These are phyloP conservation scores for Solanum aculeatissimum DNA, from an alignment of 305 asterid genomes.

Conservation along the genomic window DNA sequence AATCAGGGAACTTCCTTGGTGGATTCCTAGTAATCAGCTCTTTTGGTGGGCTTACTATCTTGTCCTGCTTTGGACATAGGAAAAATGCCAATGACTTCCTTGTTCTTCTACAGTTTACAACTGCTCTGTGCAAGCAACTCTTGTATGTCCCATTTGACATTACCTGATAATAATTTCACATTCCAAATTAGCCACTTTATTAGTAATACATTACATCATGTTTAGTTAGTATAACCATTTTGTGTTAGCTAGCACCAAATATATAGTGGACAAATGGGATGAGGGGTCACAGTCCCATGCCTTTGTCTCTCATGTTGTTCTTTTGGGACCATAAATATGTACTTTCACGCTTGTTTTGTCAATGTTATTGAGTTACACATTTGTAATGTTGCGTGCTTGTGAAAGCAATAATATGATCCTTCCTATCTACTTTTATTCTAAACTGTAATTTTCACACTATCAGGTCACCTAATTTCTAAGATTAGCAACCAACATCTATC, in stretches of 20 bases:
- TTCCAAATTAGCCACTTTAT: neutral
- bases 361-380: neutral
- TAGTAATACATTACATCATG: too few relatives aligned
- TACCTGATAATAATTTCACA: conserved; percentile 27
- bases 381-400: neutral
- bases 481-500: neutral
- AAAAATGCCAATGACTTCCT: conserved; percentile 74
- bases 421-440: neutral
- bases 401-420: neutral
- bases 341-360: neutral
- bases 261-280: too few relatives aligned
- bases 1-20: conserved; percentile 59
- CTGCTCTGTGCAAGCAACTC: conserved; percentile 74
- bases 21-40: conserved; percentile 19
- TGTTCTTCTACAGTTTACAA: conserved; percentile 41
- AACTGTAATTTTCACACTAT: neutral
- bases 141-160: conserved; percentile 73
- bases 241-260: neutral
- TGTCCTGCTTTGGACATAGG: conserved; percentile 52
- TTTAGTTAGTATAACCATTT: too few relatives aligned
- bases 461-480: neutral
- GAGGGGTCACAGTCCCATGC: neutral
- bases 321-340: neutral
- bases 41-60: conserved; percentile 46
- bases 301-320: neutral